Conservation (phyloP, 1,284 basidiomycete species). For the Pseudozyma thailandica region DNA sequence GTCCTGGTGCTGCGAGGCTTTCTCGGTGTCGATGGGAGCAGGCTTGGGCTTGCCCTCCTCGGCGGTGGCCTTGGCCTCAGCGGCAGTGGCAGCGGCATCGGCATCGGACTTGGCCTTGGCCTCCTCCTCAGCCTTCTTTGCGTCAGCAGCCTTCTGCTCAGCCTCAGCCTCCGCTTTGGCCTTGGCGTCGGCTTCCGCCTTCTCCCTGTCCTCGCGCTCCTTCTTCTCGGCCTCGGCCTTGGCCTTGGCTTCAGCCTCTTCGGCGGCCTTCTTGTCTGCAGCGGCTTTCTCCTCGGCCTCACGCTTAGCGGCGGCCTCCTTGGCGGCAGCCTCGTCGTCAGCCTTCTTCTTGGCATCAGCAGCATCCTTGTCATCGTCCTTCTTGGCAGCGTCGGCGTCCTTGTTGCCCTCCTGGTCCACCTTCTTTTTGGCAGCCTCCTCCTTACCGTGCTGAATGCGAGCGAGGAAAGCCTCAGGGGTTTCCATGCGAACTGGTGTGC, state of each 20-base stretch:
- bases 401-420: slow-evolving; percentile 46
- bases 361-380: slow-evolving; percentile 43
- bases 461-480: slow-evolving; percentile 61
- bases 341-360: slow-evolving; percentile 47
- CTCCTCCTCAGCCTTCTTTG: slow-evolving; percentile 44
- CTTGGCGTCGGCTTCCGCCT: slow-evolving; percentile 32
- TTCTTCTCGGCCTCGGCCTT: slow-evolving; percentile 43
- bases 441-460: slow-evolving; percentile 51
- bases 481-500: slow-evolving; percentile 58
- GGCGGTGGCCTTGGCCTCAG: slow-evolving; percentile 41
- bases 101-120: slow-evolving; percentile 42
- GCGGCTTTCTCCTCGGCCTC: slow-evolving; percentile 42
- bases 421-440: slow-evolving; percentile 56
- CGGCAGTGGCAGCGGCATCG: slow-evolving; percentile 25
- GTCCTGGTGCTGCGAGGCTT: slow-evolving; percentile 35
- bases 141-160: slow-evolving; percentile 30
- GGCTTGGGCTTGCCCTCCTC: slow-evolving; percentile 46
- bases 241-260: slow-evolving; percentile 37
- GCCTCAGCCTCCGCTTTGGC: slow-evolving; percentile 17
- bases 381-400: slow-evolving; percentile 38
- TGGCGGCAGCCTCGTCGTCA: slow-evolving; percentile 43
- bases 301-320: slow-evolving; percentile 38
- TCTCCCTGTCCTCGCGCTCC: slow-evolving; percentile 42
- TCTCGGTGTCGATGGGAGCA: slow-evolving; percentile 48
- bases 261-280: slow-evolving; percentile 45